Evolutionary conservation across 768 basidiomycete species (phyloP), one percentile per base, ranked within the genome.

Genomic region (Boletus patriciae): DNA sequence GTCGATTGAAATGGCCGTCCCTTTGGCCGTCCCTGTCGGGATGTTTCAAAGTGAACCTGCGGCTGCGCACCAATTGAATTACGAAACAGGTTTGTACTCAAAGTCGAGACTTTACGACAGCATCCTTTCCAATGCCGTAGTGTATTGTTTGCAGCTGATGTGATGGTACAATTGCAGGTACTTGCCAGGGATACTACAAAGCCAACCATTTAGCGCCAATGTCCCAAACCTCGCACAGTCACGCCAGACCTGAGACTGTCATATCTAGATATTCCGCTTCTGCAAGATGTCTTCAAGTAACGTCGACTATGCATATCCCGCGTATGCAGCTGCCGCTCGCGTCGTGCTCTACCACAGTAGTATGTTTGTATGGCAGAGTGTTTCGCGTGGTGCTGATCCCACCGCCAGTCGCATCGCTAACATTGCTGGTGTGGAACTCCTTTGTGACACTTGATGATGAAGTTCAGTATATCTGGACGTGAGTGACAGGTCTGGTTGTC

Each of bases 401-500:
- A 45, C 15, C 2, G 1, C 16, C 21, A 67, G 65, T 64, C 3
- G 48, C 59, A 44, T 52, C 56, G 3, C 52, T 67, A 2, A 37
- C 59, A 3, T 16, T 66, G 38, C 31, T 66, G 12, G 34, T 61
- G 18, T 66, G 64, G 62, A 23, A 48, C 33, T 40, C 34, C 11
- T 5, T 67, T 10, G 8, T 59, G 15, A 64, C 57, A 9, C 34
- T 69, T 1, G 60, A 59, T 19, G 47, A 69, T 15, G 67, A 69
- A 46, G 51, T 62, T 37, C 38, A 50, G 0, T 67, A 52, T 19
- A 53, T 71, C 33, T 67, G 59, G 70, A 44, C 45, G 61, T 74
- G 23, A 63, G 72, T 54, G 18, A 6, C 23, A 3, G 19, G 2
- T 40, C 34, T 42, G 0, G 16, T 37, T 10, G 34, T 55, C 38